These are phyloP conservation scores for Ophiostoma sp. DNA, from an alignment of 2,329 filamentous ascomycete species.

Conservation along the genomic window DNA sequence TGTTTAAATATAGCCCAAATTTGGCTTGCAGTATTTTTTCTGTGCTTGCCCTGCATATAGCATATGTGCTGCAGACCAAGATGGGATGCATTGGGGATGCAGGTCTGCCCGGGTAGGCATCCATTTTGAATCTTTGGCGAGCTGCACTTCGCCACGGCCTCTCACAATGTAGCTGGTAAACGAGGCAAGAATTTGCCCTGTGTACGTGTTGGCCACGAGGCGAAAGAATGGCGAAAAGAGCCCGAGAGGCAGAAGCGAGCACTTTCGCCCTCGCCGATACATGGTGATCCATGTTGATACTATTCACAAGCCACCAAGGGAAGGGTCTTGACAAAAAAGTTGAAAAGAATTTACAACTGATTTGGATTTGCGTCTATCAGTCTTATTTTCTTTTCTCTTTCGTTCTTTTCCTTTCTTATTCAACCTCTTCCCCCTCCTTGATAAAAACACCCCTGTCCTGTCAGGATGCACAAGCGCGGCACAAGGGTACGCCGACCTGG, in stretches of 20 bases:
- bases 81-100: neutral
- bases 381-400: neutral
- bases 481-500: neutral
- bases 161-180: neutral
- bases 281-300: neutral
- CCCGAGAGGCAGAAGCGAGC: neutral
- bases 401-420: neutral
- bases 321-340: neutral
- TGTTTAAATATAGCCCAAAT: slow-evolving; percentile 18
- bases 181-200: neutral
- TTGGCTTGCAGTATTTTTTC: neutral
- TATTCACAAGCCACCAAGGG: neutral
- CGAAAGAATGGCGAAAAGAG: neutral
- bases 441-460: neutral
- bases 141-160: slow-evolving; percentile 21
- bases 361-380: neutral
- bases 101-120: slow-evolving; percentile 9
- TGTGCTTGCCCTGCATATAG: slow-evolving; percentile 4
- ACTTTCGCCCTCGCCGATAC: neutral
- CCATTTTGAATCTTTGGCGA: neutral
- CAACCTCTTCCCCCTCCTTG: neutral
- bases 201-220: neutral
- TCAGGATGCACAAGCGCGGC: neutral
- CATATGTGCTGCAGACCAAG: neutral
- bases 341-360: neutral